Evolutionary conservation across 768 basidiomycete genomes (phyloP), one percentile per base, ranked within the genome.

Genomic region (Russula foetens): DNA sequence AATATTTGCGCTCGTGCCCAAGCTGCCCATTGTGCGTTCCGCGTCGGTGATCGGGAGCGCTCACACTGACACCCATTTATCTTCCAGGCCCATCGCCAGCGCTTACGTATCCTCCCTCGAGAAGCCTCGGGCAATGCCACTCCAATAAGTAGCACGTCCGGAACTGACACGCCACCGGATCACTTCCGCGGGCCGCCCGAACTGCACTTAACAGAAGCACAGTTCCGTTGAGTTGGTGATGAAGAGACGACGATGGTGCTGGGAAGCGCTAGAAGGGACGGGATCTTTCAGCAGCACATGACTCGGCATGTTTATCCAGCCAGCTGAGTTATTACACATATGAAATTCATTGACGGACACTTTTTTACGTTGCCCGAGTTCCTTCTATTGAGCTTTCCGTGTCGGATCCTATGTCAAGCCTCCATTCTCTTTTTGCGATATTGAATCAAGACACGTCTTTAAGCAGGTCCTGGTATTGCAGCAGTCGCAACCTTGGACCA

Each of bases 1-100:
- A 24, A 78, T 90, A 15, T 71, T 95, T 63, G 89, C 90, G 26
- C 82, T 98, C 62, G 86, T 97, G 64, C 95, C 97, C 29, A 98
- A 98, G 74, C 80, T 98, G n/a, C 97, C 97, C 44, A 85, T 89
- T 75, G 94, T 94, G 73, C 66, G 82, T 67, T 24, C 53, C 14
- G 23, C 15, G 2, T 51, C 24, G 15, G 7, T 14, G 2, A 24
- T 15, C 21, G 7, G 39, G 15, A 1, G 15, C 8, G 7, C 4
- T 19, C 17, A 58, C 11, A 41, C 41, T 60, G 49, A 56, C 39
- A 7, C 5, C 33, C 47, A 58, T 35, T 7, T 53, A 46, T 46
- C 56, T 53, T 8, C 58, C 67, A 92, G 90, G 80, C 91, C 55
- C 90, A 92, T 69, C 84, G 90, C 53, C 87, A 88, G 73, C 81